phyloP scores from a whole-genome alignment of 2,329 filamentous ascomycete genomes.

The Stagonosporopsis chrysanthemi region DNA sequence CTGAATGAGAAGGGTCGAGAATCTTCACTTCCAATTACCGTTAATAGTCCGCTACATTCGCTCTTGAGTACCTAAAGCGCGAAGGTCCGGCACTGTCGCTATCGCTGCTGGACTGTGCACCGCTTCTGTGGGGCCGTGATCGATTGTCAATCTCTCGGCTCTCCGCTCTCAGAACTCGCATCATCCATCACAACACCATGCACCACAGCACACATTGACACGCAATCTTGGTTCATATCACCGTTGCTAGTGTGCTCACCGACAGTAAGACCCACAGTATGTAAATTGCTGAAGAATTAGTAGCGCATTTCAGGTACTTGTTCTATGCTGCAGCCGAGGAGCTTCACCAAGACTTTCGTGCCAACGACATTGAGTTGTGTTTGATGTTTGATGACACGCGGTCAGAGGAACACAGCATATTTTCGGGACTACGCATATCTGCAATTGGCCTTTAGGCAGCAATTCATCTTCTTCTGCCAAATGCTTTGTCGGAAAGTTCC shows the following conservation, averaged over 20 bases:
- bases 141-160: conserved; percentile 14
- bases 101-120: conserved; percentile 1
- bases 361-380: background rate
- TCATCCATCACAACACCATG: conserved; percentile 14
- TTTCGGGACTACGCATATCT: conserved; percentile 1
- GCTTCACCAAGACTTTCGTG: background rate
- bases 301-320: background rate
- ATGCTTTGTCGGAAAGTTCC: background rate
- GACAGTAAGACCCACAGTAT: background rate
- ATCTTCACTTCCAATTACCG: background rate
- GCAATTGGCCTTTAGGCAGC: conserved; percentile 4
- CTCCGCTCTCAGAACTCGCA: conserved; percentile 12
- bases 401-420: conserved; percentile 5
- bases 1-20: conserved; percentile 2
- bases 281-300: background rate
- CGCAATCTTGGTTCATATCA: conserved; percentile 13
- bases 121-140: conserved; percentile 15
- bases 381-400: background rate
- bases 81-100: background rate
- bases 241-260: conserved; percentile 3
- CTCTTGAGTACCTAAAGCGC: background rate
- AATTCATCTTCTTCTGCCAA: conserved; percentile 4
- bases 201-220: background rate
- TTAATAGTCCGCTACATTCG: background rate
- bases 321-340: background rate